Evolutionary conservation across 1,284 basidiomycete genomes (phyloP).

Genomic region (Dichomitus squalens): DNA sequence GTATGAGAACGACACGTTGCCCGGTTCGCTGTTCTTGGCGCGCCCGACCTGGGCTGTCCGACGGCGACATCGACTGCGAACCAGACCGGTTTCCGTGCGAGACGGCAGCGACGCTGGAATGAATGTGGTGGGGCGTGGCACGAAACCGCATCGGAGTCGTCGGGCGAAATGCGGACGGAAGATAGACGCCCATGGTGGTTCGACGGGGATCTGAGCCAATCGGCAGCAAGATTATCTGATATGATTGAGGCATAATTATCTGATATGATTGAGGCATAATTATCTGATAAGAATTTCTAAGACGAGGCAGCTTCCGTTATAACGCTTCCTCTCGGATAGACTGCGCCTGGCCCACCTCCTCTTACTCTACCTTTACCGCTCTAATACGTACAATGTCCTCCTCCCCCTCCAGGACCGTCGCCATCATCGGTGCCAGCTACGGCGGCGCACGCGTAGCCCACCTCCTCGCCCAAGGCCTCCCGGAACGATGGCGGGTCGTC

Average conservation of each 20-base stretch:
- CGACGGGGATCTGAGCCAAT: constrained; percentile 12
- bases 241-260: constrained; percentile 21
- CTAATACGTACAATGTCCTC: constrained; percentile 22
- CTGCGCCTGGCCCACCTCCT: constrained; percentile 12
- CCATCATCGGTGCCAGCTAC: constrained; percentile 64
- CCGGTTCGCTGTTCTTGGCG: neutral
- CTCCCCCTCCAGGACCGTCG: constrained; percentile 47
- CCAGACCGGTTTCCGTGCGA: neutral
- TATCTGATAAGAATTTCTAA: constrained; percentile 24
- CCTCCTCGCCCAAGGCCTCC: constrained; percentile 56
- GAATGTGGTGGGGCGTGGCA: constrained; percentile 2
- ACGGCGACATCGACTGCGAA: no score
- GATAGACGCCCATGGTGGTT: constrained; percentile 1
- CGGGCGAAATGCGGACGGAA: neutral
- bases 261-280: constrained; percentile 21
- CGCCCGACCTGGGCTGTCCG: neutral
- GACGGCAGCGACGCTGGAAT: neutral
- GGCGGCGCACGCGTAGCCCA: constrained; percentile 60
- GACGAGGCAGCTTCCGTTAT: constrained; percentile 12
- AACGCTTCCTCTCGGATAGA: constrained; percentile 19
- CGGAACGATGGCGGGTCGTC: constrained; percentile 65
- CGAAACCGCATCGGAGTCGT: neutral
- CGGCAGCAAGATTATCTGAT: constrained; percentile 22
- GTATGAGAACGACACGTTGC: constrained; percentile 1
- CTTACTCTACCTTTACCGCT: constrained; percentile 23